phyloP scores from a whole-genome alignment of 78 protist genomes.

The Polysphondylium violaceum region DNA sequence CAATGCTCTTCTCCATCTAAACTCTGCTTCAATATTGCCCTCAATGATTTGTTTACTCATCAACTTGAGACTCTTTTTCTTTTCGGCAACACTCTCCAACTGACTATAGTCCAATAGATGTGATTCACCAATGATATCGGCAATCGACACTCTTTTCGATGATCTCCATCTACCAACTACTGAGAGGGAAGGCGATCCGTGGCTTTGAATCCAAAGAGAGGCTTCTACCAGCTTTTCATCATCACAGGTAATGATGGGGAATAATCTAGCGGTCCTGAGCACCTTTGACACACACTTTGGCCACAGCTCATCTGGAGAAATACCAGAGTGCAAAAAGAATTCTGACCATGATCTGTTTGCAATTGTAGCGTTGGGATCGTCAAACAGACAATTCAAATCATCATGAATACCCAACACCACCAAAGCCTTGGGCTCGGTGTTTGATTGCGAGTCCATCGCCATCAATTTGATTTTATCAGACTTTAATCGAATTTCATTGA shows the following conservation, averaged over 20 bases:
- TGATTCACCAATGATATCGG: slow-evolving; percentile 65
- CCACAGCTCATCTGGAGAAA: slow-evolving; percentile 64
- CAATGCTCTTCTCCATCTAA: slow-evolving; percentile 32
- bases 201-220: slow-evolving; percentile 62
- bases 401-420: slow-evolving; percentile 43
- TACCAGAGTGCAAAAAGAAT: slow-evolving; percentile 27
- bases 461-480: not conserved
- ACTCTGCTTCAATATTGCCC: slow-evolving; percentile 46
- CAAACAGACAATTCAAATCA: slow-evolving; percentile 3
- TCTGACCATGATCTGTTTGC: slow-evolving; percentile 54
- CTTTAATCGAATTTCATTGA: slow-evolving; percentile 25
- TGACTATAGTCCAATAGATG: slow-evolving; percentile 20
- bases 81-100: not conserved
- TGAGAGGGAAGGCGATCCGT: slow-evolving; percentile 29
- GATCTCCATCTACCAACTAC: slow-evolving; percentile 70
- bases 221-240: slow-evolving; percentile 38
- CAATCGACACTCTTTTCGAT: slow-evolving; percentile 43
- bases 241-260: slow-evolving; percentile 15
- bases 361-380: slow-evolving; percentile 35
- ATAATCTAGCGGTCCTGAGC: slow-evolving; percentile 41
- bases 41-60: slow-evolving; percentile 5
- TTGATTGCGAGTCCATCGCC: not conserved
- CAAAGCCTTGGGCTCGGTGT: slow-evolving; percentile 13
- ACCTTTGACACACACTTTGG: slow-evolving; percentile 5
- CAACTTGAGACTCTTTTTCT: not conserved